Conservation (phyloP, 495 filamentous ascomycete genomes). For the Xylaria grammica region DNA sequence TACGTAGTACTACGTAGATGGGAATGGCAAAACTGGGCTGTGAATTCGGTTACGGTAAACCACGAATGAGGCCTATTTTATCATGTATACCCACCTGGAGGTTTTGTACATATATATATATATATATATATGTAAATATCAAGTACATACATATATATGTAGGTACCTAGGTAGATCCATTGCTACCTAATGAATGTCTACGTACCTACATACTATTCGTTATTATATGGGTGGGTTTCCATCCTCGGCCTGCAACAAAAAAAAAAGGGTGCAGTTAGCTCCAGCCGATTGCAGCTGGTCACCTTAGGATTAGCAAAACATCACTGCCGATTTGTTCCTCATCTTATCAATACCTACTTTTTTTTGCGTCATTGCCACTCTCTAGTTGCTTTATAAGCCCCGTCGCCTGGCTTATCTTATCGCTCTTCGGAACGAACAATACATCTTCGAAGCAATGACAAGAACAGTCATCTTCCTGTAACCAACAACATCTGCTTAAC, state of each 20-base stretch:
- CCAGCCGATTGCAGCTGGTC: constrained; percentile 10
- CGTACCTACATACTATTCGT: no score
- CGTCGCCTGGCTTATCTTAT: constrained; percentile 16
- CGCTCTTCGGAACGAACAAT: constrained; percentile 5
- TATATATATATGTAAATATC: no score
- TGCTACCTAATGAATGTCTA: no score
- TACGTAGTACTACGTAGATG: no score
- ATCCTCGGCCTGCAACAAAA: not conserved
- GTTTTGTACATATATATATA: no score
- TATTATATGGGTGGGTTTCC: no score
- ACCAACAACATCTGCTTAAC: constrained; percentile 1
- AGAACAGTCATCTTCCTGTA: not conserved
- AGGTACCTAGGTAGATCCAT: not conserved
- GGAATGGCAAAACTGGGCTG: no score
- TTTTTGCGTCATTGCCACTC: constrained; percentile 24
- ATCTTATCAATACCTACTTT: not conserved
- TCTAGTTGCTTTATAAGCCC: constrained; percentile 17
- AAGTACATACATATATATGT: not conserved
- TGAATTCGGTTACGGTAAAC: no score
- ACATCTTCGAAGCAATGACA: not conserved
- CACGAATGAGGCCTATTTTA: no score
- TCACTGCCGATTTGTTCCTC: constrained; percentile 4
- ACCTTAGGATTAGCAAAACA: not conserved
- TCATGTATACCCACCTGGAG: no score
- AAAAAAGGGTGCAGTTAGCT: not conserved